Base-by-base conservation (phyloP, 306 rosid species). In the Cicer bijugum region DNA sequence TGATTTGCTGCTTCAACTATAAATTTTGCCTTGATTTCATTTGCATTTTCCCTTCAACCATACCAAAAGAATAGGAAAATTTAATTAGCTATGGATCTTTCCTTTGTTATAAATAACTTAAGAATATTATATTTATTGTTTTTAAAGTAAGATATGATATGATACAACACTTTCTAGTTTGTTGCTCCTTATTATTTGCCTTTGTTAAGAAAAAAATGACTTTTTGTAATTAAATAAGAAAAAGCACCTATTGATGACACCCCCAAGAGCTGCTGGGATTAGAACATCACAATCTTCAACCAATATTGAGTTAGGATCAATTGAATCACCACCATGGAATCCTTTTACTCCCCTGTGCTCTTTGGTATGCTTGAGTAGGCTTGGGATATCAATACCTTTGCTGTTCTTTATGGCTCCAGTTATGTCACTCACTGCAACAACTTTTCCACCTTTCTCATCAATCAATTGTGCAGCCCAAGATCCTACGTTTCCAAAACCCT, bases 401-500 rank as follows among this genome's bases (percentile, higher is more conserved):
- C 75, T 77, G 85, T 91, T 89, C 86, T 87, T 94, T 83, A 94
- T 81, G 74, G 97, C 98, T 80, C 98, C 98, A 50, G 82, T 88
- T 45, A 94, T 85, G 74, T 94, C 98, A 84, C 98, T 91, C 75
- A 89, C 95, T 50, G 98, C 98, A 61, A 91, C 91, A 64, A 94
- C 76, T 77, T 85, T 91, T 9, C 98, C 98, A 71, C 97, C 97
- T 45, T 73, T 82, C 85, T 91, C 90, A 78, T 81, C 85, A 20
- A 89, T 88, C 53, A 94, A 81, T 39, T 81, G 87, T 16, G 98
- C 98, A 53, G 98, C 98, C 97, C 98, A 94, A 4, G 98, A 94
- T 17, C 98, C 98, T 50, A 94, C 97, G 60, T 94, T 94, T 55
- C 98, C 98, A 77, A 91, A 94, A 78, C 98, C 97, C 98, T 91